These are phyloP conservation scores for Phyllosticta paracitricarpa DNA, from an alignment of 2,329 filamentous ascomycete genomes.

Conservation along the genomic window DNA sequence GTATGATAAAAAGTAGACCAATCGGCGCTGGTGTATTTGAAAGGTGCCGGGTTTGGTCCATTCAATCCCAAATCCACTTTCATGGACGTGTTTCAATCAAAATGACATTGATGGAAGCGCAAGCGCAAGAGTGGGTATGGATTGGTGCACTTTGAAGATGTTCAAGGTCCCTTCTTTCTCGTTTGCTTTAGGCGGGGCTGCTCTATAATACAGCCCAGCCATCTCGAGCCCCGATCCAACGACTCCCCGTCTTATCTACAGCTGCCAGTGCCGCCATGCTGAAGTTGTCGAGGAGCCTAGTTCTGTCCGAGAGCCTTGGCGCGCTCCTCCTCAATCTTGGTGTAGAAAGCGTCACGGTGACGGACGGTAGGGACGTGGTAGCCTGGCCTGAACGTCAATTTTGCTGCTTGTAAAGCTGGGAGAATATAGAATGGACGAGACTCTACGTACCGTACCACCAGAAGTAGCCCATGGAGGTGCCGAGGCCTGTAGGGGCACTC, in stretches of 20 bases:
- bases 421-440: not conserved
- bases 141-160: not conserved
- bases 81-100: not conserved
- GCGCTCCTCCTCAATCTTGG: conserved; percentile 53
- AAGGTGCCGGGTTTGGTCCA: too few relatives aligned
- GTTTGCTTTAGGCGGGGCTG: not conserved
- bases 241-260: not conserved
- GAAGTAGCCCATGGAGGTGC: conserved; percentile 52
- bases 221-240: not conserved
- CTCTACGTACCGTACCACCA: conserved; percentile 51
- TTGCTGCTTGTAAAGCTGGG: not conserved
- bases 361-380: conserved; percentile 56
- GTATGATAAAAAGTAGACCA: not conserved
- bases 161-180: not conserved
- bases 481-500: conserved; percentile 41
- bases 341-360: conserved; percentile 53
- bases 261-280: not conserved
- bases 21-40: not conserved
- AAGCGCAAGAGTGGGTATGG: not conserved
- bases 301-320: conserved; percentile 36
- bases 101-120: not conserved
- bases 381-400: conserved; percentile 18
- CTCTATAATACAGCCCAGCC: not conserved
- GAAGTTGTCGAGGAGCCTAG: conserved; percentile 13
- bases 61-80: too few relatives aligned